Conservation (phyloP, 140 eudicot genomes). For the Cichorium intybus region DNA sequence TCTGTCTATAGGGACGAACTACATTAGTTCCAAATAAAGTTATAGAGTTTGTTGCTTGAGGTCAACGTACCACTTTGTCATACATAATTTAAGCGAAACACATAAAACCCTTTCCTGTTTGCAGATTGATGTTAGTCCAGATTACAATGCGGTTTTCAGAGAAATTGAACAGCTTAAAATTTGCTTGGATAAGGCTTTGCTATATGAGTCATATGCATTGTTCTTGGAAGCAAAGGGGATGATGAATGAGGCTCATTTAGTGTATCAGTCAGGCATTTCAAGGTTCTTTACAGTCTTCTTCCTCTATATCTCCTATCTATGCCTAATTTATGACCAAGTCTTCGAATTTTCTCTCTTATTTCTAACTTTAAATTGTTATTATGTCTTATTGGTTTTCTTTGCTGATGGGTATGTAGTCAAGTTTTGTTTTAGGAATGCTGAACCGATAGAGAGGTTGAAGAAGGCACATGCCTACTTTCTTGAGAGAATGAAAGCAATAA, state of each 20-base stretch:
- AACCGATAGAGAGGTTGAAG: slow-evolving; percentile 78
- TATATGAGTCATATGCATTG: slow-evolving; percentile 63
- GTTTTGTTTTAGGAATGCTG: slow-evolving; percentile 63
- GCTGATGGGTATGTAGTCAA: not conserved
- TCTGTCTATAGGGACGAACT: not conserved
- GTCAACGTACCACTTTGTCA: not conserved
- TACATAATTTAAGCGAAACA: not conserved
- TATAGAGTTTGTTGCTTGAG: slow-evolving; percentile 3
- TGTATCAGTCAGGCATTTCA: slow-evolving; percentile 72
- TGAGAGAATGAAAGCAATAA: slow-evolving; percentile 56
- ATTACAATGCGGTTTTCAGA: slow-evolving; percentile 42
- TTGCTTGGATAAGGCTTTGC: slow-evolving; percentile 48
- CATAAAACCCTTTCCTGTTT: not conserved
- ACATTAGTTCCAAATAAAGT: not conserved
- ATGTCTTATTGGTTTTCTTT: not conserved
- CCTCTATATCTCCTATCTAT: not conserved
- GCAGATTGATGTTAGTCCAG: slow-evolving; percentile 66
- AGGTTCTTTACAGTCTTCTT: slow-evolving; percentile 51
- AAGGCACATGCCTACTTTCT: slow-evolving; percentile 59
- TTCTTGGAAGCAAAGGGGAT: slow-evolving; percentile 69
- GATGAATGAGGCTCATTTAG: slow-evolving; percentile 53
- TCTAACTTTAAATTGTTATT: not conserved
- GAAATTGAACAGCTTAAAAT: slow-evolving; percentile 60
- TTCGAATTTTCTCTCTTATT: not conserved
- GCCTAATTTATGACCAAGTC: not conserved